phyloP scores from a whole-genome alignment of 495 filamentous ascomycete genomes.

The Bryoglossum gracile region DNA sequence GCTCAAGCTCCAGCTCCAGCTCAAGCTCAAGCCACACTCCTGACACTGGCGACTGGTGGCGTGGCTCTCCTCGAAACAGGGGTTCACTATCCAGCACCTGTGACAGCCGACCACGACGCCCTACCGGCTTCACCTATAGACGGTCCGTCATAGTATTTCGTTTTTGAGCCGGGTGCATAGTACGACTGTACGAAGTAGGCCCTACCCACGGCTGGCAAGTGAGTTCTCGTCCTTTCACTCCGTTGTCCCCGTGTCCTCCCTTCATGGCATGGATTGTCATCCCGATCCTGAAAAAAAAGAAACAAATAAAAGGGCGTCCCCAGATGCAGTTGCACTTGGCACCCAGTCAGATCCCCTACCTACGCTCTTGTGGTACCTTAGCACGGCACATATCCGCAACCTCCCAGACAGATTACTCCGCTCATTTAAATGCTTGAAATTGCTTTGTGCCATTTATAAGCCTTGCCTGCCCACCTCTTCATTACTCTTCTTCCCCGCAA shows the following conservation, averaged over 20 bases:
- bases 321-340: constrained; percentile 6
- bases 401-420: too few species aligned
- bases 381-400: too few species aligned
- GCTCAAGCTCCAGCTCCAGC: too few species aligned
- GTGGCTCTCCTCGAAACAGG: too few species aligned
- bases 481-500: constrained; percentile 11
- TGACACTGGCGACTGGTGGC: too few species aligned
- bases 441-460: background rate
- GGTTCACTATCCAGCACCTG: too few species aligned
- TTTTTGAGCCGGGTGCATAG: background rate
- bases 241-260: constrained; percentile 1
- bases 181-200: too few species aligned
- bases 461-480: background rate
- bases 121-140: background rate
- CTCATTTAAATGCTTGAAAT: background rate
- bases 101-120: too few species aligned
- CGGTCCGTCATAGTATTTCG: background rate
- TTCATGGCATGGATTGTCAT: background rate
- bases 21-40: background rate
- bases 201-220: constrained; percentile 2
- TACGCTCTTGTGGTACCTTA: constrained; percentile 4
- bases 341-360: constrained; percentile 1
- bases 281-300: constrained; percentile 6
- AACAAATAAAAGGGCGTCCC: constrained; percentile 18
- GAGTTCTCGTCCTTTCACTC: constrained; percentile 2